Conservation (phyloP, 306 rosid genomes). For the Gynostemma pentaphyllum region DNA sequence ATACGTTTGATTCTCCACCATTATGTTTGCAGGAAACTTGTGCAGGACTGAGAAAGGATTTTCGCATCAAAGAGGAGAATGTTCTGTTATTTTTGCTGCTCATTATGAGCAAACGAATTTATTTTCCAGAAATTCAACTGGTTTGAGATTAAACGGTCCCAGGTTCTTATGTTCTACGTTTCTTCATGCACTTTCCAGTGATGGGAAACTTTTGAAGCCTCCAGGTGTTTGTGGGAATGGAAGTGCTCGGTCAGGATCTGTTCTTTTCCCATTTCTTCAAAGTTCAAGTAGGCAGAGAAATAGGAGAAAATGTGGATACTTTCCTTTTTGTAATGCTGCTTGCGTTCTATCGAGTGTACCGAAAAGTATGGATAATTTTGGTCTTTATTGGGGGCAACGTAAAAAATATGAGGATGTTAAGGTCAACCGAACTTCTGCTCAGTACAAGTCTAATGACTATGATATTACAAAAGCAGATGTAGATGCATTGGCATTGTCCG, state of each 20-base stretch:
- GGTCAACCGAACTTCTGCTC: constrained; percentile 31
- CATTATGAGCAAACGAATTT: constrained; percentile 14
- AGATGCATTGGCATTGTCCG: constrained; percentile 41
- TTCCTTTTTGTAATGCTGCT: constrained; percentile 26
- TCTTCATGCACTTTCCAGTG: constrained; percentile 17
- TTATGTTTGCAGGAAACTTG: constrained; percentile 39
- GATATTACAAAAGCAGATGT: constrained; percentile 35
- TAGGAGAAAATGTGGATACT: constrained; percentile 22
- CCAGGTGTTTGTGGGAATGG: constrained; percentile 7
- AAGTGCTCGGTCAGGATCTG: constrained; percentile 8
- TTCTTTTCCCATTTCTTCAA: constrained; percentile 21
- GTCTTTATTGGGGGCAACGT: constrained; percentile 24
- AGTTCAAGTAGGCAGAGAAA: constrained; percentile 22
- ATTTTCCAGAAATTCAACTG: constrained; percentile 8
- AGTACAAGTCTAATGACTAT: constrained; percentile 66
- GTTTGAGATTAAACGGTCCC: constrained; percentile 21
- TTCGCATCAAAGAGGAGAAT: constrained; percentile 26
- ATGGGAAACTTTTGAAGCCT: constrained; percentile 26
- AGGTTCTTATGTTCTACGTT: constrained; percentile 16
- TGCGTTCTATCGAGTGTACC: constrained; percentile 18
- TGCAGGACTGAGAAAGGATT: constrained; percentile 24
- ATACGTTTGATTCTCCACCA: background rate
- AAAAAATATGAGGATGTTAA: constrained; percentile 22
- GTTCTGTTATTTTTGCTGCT: constrained; percentile 18
- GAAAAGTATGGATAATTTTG: constrained; percentile 14